Base-by-base conservation (phyloP, 2,329 filamentous ascomycete species). In the Bimuria novae-zelandiae region DNA sequence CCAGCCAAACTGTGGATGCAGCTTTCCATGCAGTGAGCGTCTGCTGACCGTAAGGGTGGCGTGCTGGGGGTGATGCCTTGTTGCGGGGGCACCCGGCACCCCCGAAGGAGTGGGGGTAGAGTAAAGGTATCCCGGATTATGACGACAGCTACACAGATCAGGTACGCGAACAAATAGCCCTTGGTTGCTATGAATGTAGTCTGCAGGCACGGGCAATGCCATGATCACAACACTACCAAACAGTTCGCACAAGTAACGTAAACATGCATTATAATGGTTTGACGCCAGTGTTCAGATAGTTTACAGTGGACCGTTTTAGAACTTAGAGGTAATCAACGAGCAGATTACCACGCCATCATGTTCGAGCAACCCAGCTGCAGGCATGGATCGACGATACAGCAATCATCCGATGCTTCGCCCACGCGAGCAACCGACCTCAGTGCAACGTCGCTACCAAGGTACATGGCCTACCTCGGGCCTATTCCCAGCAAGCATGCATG, bases 1-100 rank as follows among this genome's bases (percentile, higher is more conserved):
- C 53, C 33, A 17, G 32, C 23, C 37, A 30, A 36, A 27, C 49
- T n/a, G n/a, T n/a, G n/a, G n/a, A n/a, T 48, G 32, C 19, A 44
- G 21, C 7, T 12, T 53, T 23, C 30, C 6, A 45, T 35, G 42
- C 43, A 25, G 43, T 46, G 32, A 46, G 43, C 43, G 37, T 37
- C 32, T 36, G 21, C 43, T 32, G 32, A 36, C 43, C 21, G 7
- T 44, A 3, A 44, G 16, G 12, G 16, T 30, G 14, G 22, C 11
- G 7, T 19, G 27, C 17, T 19, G 14, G n/a, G 12, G n/a, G 30
- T 21, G 14, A 37, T 25, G 30, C 32, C 30, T 27, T 17, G 16
- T 25, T 27, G 43, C 30, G 32, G 21, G 32, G 32, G 8, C n/a
- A n/a, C n/a, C n/a, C n/a, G n/a, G n/a, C n/a, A n/a, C 21, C 14